Evolutionary conservation across 1,284 basidiomycete genomes (phyloP).

Genomic region (Clitocybe nebularis): DNA sequence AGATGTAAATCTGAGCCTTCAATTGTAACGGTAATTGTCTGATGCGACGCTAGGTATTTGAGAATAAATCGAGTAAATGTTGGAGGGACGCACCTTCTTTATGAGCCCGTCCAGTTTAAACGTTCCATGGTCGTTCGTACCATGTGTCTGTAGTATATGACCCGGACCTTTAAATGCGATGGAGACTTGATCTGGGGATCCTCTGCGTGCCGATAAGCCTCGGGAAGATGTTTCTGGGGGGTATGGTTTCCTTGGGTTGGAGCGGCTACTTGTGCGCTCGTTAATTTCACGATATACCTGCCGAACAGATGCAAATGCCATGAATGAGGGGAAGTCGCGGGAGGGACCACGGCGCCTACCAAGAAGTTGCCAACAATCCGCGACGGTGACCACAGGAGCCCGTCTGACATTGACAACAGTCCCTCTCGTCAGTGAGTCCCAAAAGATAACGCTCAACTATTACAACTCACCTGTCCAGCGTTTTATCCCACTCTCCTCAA

Average conservation of each 20-base stretch:
- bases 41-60: conserved; percentile 10
- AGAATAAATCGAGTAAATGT: conserved; percentile 2
- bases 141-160: conserved; percentile 25
- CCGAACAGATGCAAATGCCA: too few species aligned
- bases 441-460: conserved; percentile 5
- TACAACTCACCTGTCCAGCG: conserved; percentile 62
- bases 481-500: conserved; percentile 80
- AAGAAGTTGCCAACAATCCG: conserved; percentile 81
- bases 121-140: conserved; percentile 48
- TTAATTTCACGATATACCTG: conserved; percentile 77
- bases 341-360: too few species aligned
- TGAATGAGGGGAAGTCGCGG: too few species aligned
- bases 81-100: conserved; percentile 51
- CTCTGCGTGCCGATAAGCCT: conserved; percentile 26
- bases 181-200: conserved; percentile 35
- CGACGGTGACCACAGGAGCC: conserved; percentile 77
- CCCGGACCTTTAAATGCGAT: conserved; percentile 29
- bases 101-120: conserved; percentile 69
- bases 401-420: conserved; percentile 42
- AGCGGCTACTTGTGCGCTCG: conserved; percentile 53
- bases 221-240: conserved; percentile 34
- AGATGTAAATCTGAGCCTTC: conserved; percentile 75
- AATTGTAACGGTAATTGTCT: conserved; percentile 80
- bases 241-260: conserved; percentile 42
- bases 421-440: conserved; percentile 16